Base-by-base conservation (phyloP, 108 stramenopile genomes). In the Cyclotella choctawhatcheeana region DNA sequence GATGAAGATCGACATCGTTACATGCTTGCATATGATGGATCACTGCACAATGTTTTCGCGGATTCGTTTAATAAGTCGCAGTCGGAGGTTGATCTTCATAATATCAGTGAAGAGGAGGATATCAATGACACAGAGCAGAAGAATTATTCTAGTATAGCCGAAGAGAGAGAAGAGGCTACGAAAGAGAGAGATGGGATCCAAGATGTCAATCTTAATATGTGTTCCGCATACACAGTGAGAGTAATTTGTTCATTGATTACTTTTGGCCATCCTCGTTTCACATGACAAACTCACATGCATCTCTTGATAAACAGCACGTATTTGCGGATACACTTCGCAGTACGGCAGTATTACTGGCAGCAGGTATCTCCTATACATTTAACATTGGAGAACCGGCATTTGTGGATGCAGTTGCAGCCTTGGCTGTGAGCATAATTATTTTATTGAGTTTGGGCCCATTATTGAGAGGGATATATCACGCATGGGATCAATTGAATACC, bases 311-410 rank as follows among this genome's bases (percentile, higher is more conserved):
- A 27, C 17, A 89, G 87, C 92, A 93, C 67, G 88, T 93, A 27
- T 87, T 90, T 75, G 92, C 92, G 18, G 92, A 93, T 69, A 93
- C 92, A 25, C 64, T 93, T n/a, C 76, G 92, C 14, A 89, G 88
- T 43, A 59, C 87, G 47, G 89, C 89, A 2, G 92, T 93, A 4
- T 66, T 93, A 35, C 29, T 89, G 1, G 92, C 92, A 5, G 85
- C 89, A 32, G 44, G 73, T 2, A 55, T 89, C 5, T 86, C 88
- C 1, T 70, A 82, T 48, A 55, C 78, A 10, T 76, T 77, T 26
- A 55, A 83, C 27, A 35, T 59, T 13, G 85, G 89, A 21, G 84
- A 84, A 7, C 67, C 89, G 10, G 81, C 80, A 59, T 58, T 74
- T 32, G 91, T 89, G 2, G 92, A 93, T 76, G 82, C 89, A 3